These are phyloP conservation scores for Lipomyces spencermartinsiae DNA, from an alignment of 805 yeast species.

Conservation along the genomic window DNA sequence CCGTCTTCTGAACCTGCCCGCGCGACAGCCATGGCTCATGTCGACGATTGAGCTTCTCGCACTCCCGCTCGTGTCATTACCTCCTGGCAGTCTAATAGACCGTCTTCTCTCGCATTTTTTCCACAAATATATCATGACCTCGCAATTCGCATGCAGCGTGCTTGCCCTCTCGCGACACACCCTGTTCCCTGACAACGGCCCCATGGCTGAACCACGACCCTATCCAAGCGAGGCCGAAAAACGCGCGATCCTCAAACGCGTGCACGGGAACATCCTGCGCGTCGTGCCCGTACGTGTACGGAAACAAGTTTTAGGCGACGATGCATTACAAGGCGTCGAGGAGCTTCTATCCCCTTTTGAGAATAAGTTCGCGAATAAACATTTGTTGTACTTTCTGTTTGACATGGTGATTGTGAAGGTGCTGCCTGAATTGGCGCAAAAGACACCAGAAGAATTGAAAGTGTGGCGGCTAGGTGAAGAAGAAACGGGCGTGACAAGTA, in stretches of 20 bases:
- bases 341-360: conserved; percentile 41
- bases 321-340: conserved; percentile 36
- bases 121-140: conserved; percentile 29
- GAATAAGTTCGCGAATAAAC: conserved; percentile 44
- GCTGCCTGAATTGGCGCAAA: conserved; percentile 42
- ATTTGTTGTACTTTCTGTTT: conserved; percentile 41
- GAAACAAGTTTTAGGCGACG: conserved; percentile 37
- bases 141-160: conserved; percentile 27
- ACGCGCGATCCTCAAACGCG: conserved; percentile 39
- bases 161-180: conserved; percentile 47
- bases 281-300: conserved; percentile 35
- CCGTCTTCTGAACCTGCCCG: conserved; percentile 32
- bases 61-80: conserved; percentile 32
- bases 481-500: conserved; percentile 7
- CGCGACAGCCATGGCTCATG: conserved; percentile 38
- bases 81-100: conserved; percentile 34
- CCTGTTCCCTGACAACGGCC: conserved; percentile 57
- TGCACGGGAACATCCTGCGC: conserved; percentile 31
- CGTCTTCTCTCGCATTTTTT: conserved; percentile 30
- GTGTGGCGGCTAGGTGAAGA: conserved; percentile 37
- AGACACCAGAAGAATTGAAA: conserved; percentile 41
- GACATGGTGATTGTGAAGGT: conserved; percentile 42
- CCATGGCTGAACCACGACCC: conserved; percentile 56
- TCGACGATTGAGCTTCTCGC: conserved; percentile 35
- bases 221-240: conserved; percentile 53